A percentile compares a stretch with the other conserved stretches of the same genome.
Evolutionary conservation across 2,329 filamentous ascomycete genomes (phyloP).

Genomic region (Ophiostoma himal-ulmi): DNA sequence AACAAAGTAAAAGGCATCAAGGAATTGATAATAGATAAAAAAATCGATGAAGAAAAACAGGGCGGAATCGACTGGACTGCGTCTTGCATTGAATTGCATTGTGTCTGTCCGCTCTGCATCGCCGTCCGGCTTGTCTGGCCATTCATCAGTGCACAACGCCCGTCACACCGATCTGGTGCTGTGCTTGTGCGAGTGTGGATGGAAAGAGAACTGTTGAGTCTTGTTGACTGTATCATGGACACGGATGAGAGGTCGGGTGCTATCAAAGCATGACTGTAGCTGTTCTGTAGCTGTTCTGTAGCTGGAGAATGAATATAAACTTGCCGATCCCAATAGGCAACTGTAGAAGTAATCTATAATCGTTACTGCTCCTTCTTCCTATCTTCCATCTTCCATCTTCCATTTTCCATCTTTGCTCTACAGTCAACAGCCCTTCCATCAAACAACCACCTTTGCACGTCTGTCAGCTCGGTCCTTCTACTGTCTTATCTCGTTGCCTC

Average conservation of each 20-base stretch:
- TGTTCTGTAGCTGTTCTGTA: too few relatives aligned
- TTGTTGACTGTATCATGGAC: too few relatives aligned
- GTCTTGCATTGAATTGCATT: conserved; percentile 11
- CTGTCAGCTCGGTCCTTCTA: neutral
- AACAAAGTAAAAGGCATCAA: neutral
- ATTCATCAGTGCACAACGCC: neutral
- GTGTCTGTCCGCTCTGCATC: conserved; percentile 2
- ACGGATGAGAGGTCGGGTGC: too few relatives aligned
- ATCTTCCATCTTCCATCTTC: neutral
- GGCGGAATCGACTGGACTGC: conserved; percentile 10
- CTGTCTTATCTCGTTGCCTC: neutral
- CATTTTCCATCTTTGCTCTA: neutral
- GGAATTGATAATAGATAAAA: neutral
- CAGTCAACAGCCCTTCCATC: neutral
- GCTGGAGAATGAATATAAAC: too few relatives aligned
- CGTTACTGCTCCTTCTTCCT: neutral
- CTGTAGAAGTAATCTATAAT: neutral
- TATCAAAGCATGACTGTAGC: too few relatives aligned
- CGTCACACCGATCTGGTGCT: conserved; percentile 12
- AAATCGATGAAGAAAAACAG: neutral
- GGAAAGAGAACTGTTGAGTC: neutral
- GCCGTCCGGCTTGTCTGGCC: neutral
- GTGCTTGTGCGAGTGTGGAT: neutral
- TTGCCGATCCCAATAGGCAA: neutral
- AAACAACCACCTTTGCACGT: neutral